Base-by-base conservation (phyloP, 345 rosid genomes). In the Brassica juncea region DNA sequence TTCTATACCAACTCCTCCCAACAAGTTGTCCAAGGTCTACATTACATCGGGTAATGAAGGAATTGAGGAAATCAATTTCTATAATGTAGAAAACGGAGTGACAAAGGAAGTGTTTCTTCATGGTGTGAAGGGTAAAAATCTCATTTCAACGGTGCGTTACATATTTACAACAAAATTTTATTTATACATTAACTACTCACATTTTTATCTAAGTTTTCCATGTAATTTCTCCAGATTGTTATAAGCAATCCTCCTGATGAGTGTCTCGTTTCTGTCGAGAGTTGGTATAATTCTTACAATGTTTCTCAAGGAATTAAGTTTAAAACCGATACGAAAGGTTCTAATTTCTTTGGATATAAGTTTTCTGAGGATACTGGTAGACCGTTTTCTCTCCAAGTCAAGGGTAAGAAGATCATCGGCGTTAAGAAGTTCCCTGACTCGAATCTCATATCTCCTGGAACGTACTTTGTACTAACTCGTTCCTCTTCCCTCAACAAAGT, bases 281-380 rank as follows among this genome's bases (percentile, higher is more conserved):
- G 69, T 63, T 73, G 69, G 69, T 73, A 15, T 10, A 28, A 63
- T 55, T 16, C 30, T 16, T 71, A 52, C 23, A 10, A 73, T 44
- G 59, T 31, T 6, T 32, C 73, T 59, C 82, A 59, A 67, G 73
- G 82, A 5, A 16, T 79, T 4, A 49, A 61, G 47, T 73, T 70
- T 73, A 39, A 68, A 68, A 61, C 82, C 59, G 70, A 73, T 63
- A 68, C 61, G 25, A 79, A 60, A 11, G 37, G 11, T 59, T 79
- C 74, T 34, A 44, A 68, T 4, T 9, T 60, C 44, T 8, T 73
- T 68, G 78, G 82, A 1, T 73, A 44, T 0, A 72, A 59, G 0
- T 35, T 58, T 8, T 34, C 66, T 23, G 66, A 27, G 23, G 74
- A 73, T 25, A 70, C 49, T 25, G 82, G 82, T 32, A 73, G 39